phyloP scores from a whole-genome alignment of 192 early-diverging fungal genomes.

The Coemansia pectinata region DNA sequence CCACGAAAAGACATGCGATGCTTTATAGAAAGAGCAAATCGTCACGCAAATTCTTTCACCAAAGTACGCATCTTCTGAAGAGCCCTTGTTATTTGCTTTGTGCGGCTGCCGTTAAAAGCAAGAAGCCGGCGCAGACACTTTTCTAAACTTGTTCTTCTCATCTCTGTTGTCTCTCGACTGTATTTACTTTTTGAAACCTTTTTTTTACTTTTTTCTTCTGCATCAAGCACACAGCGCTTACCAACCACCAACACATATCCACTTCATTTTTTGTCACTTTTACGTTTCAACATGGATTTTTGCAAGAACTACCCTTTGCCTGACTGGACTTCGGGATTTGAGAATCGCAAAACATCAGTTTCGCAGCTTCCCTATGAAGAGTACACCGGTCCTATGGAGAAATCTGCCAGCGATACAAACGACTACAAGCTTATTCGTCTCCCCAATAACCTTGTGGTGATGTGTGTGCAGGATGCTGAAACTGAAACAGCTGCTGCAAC shows the following conservation, averaged over 20 bases:
- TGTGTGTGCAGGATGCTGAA: constrained; percentile 61
- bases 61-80: background rate
- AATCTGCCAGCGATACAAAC: constrained; percentile 54
- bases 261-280: background rate
- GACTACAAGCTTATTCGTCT: constrained; percentile 58
- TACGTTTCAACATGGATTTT: background rate
- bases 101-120: background rate
- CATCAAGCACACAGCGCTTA: background rate
- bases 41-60: background rate
- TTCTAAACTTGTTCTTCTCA: background rate
- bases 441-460: constrained; percentile 58
- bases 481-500: constrained; percentile 55
- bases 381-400: constrained; percentile 28
- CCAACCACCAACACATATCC: background rate
- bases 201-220: background rate
- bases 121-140: background rate
- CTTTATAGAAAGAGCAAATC: too few species aligned
- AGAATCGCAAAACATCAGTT: background rate
- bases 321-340: constrained; percentile 6
- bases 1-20: too few species aligned
- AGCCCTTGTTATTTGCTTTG: background rate
- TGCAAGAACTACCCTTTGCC: constrained; percentile 3
- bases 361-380: constrained; percentile 9
- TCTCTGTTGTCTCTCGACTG: background rate
- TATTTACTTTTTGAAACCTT: background rate